phyloP scores from a whole-genome alignment of 2,329 filamentous ascomycete species.

The Xylaria arbuscula region DNA sequence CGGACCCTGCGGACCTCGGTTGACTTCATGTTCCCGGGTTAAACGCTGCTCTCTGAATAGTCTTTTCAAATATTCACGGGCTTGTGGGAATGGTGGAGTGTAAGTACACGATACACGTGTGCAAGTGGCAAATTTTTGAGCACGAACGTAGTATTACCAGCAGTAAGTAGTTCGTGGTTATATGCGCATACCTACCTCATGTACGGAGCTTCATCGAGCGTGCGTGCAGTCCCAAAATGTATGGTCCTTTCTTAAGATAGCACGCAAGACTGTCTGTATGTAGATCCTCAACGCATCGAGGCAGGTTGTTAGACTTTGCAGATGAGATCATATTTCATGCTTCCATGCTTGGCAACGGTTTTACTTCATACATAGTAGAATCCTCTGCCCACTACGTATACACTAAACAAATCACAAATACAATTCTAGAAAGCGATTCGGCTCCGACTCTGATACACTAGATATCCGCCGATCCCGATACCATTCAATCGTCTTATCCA shows the following conservation, averaged over 20 bases:
- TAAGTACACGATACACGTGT: background rate
- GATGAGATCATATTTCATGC: background rate
- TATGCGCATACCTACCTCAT: background rate
- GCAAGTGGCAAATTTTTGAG: background rate
- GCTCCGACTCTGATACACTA: conserved; percentile 8
- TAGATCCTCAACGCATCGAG: background rate
- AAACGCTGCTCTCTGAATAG: no score
- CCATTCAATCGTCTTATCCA: background rate
- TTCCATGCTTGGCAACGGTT: background rate
- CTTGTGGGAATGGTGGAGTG: background rate
- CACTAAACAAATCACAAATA: background rate
- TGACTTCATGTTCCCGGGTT: background rate
- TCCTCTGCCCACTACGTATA: background rate
- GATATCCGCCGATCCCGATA: conserved; percentile 13
- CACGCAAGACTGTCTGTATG: background rate
- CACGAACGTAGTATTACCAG: background rate
- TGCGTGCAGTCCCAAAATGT: background rate
- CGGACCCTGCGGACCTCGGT: background rate
- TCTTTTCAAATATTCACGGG: background rate
- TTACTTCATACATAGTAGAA: background rate
- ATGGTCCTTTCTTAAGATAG: background rate
- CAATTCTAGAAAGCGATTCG: conserved; percentile 5
- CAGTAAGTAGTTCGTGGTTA: background rate
- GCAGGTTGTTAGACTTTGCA: background rate
- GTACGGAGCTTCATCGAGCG: background rate